Conservation (phyloP, 352 stramenopile species). For the Globisporangium megalacanthum region DNA sequence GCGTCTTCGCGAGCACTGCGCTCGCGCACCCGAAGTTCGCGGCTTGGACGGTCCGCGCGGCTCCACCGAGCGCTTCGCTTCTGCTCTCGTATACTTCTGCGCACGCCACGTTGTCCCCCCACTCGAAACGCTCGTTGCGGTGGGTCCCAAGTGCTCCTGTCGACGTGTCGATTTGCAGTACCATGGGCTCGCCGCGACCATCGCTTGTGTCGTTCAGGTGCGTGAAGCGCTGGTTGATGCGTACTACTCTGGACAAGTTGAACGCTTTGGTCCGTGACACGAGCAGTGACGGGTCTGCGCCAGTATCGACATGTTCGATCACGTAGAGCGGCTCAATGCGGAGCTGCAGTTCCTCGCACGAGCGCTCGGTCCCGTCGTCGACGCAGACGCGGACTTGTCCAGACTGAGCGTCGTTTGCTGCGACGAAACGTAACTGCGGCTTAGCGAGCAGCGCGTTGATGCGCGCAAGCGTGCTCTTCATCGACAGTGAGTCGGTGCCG, state of each 20-base stretch:
- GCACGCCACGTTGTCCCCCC: neutral
- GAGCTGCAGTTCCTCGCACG: conserved; percentile 20
- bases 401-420: neutral
- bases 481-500: conserved; percentile 6
- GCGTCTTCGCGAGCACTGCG: conserved; percentile 11
- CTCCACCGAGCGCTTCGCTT: conserved; percentile 2
- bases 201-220: neutral
- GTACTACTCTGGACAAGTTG: conserved; percentile 18
- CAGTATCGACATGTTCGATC: neutral
- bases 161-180: conserved; percentile 17
- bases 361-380: conserved; percentile 16
- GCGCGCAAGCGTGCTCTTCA: conserved; percentile 19
- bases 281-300: conserved; percentile 1
- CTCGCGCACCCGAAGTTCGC: conserved; percentile 22
- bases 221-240: conserved; percentile 11
- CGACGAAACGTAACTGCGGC: conserved; percentile 20
- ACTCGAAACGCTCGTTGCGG: neutral
- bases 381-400: conserved; percentile 18
- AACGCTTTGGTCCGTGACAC: conserved; percentile 7
- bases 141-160: conserved; percentile 8
- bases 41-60: conserved; percentile 7
- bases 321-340: conserved; percentile 13
- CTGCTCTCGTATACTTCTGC: conserved; percentile 6
- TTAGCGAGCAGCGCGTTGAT: conserved; percentile 27
- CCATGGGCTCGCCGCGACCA: neutral